Base-by-base conservation (phyloP, 2,329 filamentous ascomycete genomes). In the Aspergillus pseudoglaucus region DNA sequence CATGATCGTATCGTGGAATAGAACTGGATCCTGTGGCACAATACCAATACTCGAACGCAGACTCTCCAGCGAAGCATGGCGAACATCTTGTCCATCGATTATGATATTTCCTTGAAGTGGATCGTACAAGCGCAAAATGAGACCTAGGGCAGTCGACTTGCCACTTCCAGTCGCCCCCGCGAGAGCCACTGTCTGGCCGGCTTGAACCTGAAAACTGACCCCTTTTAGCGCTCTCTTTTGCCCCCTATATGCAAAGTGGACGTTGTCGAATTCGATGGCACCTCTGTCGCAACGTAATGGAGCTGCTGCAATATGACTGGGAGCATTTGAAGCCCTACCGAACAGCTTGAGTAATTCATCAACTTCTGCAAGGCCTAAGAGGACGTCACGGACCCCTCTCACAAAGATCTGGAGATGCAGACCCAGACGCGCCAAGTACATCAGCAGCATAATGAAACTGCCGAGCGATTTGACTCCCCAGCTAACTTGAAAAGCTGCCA, bases 1-100 rank as follows among this genome's bases (percentile, higher is more conserved):
- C 59, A 82, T 74, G 38, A 87, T 76, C 1, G 79, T 79, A 27
- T 77, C 74, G 59, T 85, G 83, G 68, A 87, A 86, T 7, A 87
- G 68, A 0, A 76, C 70, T 0, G 82, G 78, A 51, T 83, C 79
- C 62, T 87, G 80, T 2, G 83, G 83, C 0, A 86, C 83, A 10
- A 84, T 73, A 17, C 82, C 82, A 22, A 87, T 74, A 2, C 73
- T 69, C 17, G 79, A 73, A 8, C 82, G 75, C 2, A 87, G 67
- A 41, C 76, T 81, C 47, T 74, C 69, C 12, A 84, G 68, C 0
- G 76, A 81, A 2, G 86, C 74, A 22, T 79, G 70, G 18, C 80
- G 75, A 22, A 87, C 72, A 51, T 81, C 73, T 58, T 79, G 76
- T 1, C 73, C 78, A 46, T 79, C 77, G 37, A 81, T 77, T 44